Percentiles rank a stretch among this genome's conserved stretches.
phyloP scores from a whole-genome alignment of 441 rosid genomes.

The Brassica hybrid region DNA sequence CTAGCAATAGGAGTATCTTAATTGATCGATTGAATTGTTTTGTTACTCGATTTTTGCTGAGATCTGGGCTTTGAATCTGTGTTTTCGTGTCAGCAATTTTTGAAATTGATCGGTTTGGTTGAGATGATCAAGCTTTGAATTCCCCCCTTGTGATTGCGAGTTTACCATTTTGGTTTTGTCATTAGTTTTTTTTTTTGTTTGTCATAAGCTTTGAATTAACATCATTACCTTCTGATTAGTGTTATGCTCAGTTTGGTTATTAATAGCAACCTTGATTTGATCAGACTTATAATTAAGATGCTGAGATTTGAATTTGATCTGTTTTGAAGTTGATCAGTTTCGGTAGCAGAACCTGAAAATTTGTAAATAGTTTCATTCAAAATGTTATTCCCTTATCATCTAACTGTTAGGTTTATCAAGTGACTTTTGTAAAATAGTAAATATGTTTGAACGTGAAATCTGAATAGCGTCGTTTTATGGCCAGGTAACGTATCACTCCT shows the following conservation, averaged over 20 bases:
- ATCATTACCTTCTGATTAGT: not conserved
- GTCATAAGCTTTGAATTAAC: too few relatives aligned
- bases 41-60: not conserved
- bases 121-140: not conserved
- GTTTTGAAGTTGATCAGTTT: not conserved
- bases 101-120: conserved; percentile 14
- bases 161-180: not conserved
- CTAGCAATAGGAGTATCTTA: not conserved
- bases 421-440: not conserved
- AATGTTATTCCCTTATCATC: not conserved
- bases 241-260: not conserved
- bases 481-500: conserved; percentile 88
- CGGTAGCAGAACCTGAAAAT: not conserved
- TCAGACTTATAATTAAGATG: not conserved
- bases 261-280: conserved; percentile 1
- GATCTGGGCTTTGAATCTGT: conserved; percentile 28
- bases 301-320: not conserved
- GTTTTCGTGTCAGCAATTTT: not conserved
- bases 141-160: too few relatives aligned
- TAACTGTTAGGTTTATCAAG: conserved; percentile 1
- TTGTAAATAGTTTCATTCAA: not conserved
- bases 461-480: conserved; percentile 9
- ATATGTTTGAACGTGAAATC: not conserved
- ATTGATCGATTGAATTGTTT: not conserved
- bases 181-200: not conserved